Evolutionary conservation across 306 rosid species (phyloP), one percentile per base, ranked within the genome.

Genomic region (Quercus rubra): DNA sequence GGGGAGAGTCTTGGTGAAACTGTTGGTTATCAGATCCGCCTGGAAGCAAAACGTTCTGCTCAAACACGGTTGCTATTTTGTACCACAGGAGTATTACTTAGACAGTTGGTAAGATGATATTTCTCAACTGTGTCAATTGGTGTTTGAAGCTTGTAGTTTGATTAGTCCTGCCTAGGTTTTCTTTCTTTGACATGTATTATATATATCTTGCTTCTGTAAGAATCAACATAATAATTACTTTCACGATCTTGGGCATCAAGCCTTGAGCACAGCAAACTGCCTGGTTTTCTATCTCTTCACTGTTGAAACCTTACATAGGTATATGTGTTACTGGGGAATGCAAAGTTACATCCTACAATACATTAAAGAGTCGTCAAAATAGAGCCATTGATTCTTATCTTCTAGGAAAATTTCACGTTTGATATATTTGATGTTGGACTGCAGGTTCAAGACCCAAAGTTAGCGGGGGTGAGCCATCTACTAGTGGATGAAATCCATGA

Each of bases 401-500:
- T 73, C 73, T 56, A 46, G 57, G 78, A 73, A 67, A 66, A 66
- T 82, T 52, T 75, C 74, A 59, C 71, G 70, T 83, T 74, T 66
- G 51, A 78, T 80, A 30, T 77, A 43, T 79, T 66, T 82, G 76
- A 52, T 71, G 75, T 87, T 83, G 74, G 70, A 77, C 55, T 84
- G 69, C 90, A 95, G 99, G 95, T 92, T 67, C 94, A 92, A 80
- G 99, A 95, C 85, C 98, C 98, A 28, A 73, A 85, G 72, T 82
- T 95, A 79, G 90, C 86, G 57, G 98, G 97, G 51, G 89, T 91
- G 78, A 92, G 97, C 85, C 98, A 95, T 90, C 88, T 95, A 90
- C 83, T 95, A 71, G 98, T 92, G 80, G 99, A 95, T 87, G 99
- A 92, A 90, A 92, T 95, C 85, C 99, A 92, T 87, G 99, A 95